Percentiles rank a stretch among this genome's conserved stretches.
These are phyloP conservation scores for Botrytis hyacinthi DNA, from an alignment of 2,329 filamentous ascomycete genomes.

Conservation along the genomic window DNA sequence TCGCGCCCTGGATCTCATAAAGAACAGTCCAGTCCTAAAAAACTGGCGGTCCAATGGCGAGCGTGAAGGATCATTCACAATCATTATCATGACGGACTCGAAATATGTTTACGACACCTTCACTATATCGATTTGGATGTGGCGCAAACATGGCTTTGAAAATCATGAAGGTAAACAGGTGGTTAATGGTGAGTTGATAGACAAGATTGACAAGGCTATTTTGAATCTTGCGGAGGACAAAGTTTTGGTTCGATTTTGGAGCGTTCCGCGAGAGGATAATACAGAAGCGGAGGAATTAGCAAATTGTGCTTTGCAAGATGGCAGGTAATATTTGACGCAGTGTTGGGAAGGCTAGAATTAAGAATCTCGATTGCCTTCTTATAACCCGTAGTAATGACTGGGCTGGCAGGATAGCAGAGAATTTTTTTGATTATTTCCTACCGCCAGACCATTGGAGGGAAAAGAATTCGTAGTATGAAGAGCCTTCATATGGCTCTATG, in stretches of 20 bases:
- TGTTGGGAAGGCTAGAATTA: too few species aligned
- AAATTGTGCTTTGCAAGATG: neutral
- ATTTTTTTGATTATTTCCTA: too few species aligned
- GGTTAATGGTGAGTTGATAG: neutral
- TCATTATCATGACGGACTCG: conserved; percentile 7
- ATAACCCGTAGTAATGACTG: too few species aligned
- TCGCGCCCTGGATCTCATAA: neutral
- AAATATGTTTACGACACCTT: neutral
- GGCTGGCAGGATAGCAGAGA: neutral
- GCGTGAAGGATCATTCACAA: neutral
- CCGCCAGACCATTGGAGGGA: rapidly evolving
- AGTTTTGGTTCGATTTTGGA: neutral
- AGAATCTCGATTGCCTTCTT: neutral
- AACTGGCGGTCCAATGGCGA: neutral
- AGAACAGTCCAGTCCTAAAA: neutral
- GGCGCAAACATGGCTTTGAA: neutral
- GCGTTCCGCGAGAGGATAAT: neutral
- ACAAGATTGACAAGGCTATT: neutral
- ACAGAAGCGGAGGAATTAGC: neutral
- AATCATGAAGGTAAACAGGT: neutral
- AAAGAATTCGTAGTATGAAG: neutral
- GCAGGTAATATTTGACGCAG: neutral
- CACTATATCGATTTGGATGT: neutral
- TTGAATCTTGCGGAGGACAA: neutral
- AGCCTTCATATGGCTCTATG: too few species aligned